Evolutionary conservation across 2,329 filamentous ascomycete species (phyloP).

Genomic region (Dactylellina leptospora): DNA sequence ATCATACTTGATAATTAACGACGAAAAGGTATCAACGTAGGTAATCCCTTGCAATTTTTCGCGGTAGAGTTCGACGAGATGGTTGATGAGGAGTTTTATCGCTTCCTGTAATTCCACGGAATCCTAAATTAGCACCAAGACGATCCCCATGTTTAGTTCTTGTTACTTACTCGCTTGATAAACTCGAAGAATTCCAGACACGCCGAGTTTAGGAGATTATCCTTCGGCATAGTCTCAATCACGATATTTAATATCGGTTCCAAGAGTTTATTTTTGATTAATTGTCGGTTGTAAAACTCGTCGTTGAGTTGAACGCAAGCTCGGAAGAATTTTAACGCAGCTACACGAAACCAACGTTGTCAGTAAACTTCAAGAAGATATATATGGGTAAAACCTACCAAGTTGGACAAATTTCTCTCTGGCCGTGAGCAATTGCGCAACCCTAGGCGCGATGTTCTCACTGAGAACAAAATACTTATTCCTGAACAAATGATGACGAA

Average conservation of each 20-base stretch:
- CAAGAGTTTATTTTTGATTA: conserved; percentile 81
- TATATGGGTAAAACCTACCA: conserved; percentile 66
- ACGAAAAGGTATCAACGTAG: conserved; percentile 85
- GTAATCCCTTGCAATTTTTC: conserved; percentile 78
- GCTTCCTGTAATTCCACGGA: conserved; percentile 67
- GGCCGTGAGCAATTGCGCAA: conserved; percentile 81
- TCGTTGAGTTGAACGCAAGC: conserved; percentile 85
- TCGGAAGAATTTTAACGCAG: conserved; percentile 92
- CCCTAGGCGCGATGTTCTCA: conserved; percentile 78
- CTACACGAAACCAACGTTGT: conserved; percentile 61
- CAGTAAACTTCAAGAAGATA: conserved; percentile 41
- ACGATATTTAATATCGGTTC: conserved; percentile 86
- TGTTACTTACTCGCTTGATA: conserved; percentile 74
- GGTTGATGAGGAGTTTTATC: conserved; percentile 80
- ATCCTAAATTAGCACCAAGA: neutral
- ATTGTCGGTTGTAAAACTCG: conserved; percentile 86
- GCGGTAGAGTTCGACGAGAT: conserved; percentile 84
- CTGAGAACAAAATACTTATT: conserved; percentile 88
- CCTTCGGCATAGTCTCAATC: conserved; percentile 83
- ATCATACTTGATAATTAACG: conserved; percentile 79
- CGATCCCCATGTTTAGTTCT: too few relatives aligned
- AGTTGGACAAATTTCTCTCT: conserved; percentile 92
- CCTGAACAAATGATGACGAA: conserved; percentile 84
- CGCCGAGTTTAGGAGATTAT: conserved; percentile 92
- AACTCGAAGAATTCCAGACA: conserved; percentile 94